Base-by-base conservation (phyloP, 768 basidiomycete genomes). In the Guyanaporus albipodus region DNA sequence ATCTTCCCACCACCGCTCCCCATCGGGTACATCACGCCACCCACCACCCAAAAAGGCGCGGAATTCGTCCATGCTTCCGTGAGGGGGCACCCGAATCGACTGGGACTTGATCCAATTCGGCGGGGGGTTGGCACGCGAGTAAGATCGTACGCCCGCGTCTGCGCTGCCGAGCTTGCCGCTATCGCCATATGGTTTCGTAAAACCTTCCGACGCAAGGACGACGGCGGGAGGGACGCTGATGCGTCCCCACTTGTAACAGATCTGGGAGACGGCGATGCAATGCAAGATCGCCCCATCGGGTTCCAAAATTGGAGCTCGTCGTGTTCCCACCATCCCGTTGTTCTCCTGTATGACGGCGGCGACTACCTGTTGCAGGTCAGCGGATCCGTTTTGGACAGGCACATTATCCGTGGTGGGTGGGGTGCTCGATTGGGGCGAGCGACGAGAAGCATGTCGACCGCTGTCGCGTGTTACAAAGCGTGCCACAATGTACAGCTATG, bases 161-260 rank as follows among this genome's bases (percentile, higher is more conserved):
- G 42, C 18, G 12, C 7, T 11, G 17, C 36, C 28, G 17, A 24
- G 8, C 5, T 9, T 8, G 2, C 22, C 43, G 3, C 23, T 37
- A 8, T 48, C 49, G 0, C 9, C 28, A 19, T 2, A 56, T 4
- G 68, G 62, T 19, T 59, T 55, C 33, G 59, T 59, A 53, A 83
- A 79, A 0, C 87, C 87, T 48, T 83, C 80, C 1, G 69, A 53
- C 1, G 79, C 83, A 27, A 87, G 63, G 10, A 76, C 75, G 50
- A 90, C 48, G 4, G 73, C 71, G 11, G 87, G 87, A 2, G 87
- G 87, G 44, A 87, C 73, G 17, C 85, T 88, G 50, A 89, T 82
- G 1, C 86, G 76, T 0, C 80, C 82, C 19, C 74, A 58, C 61
- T 89, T 90, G 74, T 80, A 87, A 58, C 83, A 86, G 19, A 78